Evolutionary conservation across 2,329 filamentous ascomycete species (phyloP), one percentile per base, ranked within the genome.

Genomic region (Arthrobotrys sphaeroides): DNA sequence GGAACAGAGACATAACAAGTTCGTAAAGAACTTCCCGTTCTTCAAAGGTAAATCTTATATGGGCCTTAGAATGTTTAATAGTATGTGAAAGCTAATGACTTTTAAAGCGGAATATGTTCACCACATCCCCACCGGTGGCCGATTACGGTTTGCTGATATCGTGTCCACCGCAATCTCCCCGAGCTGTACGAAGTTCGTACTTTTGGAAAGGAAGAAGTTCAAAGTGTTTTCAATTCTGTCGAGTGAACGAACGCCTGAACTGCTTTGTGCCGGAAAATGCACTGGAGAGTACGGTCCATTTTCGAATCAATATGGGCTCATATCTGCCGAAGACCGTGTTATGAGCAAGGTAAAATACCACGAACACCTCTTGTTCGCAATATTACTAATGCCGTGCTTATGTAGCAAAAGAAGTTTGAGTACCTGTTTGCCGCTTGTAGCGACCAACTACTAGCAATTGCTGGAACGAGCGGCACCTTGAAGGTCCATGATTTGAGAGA

Each of bases 191-290:
- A 77, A 67, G 40, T 72, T 77, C 20, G 73, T 59, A 7, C 73
- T 77, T 12, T 12, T 77, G 16, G 73, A 77, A 47, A 31, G 51
- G 43, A 77, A 77, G 28, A 77, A 77, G 22, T 77, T 72, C 24
- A 77, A 77, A 49, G 73, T 77, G 9, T 77, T 70, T 26, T 77
- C 73, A 7, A 77, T 77, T 18, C 43, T 77, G 42, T 45, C 73
- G 20, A 77, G 73, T 24, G 73, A 77, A 10, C 72, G 57, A 49
- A 77, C 45, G 13, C 73, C 73, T 1, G 73, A 77, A 28, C 28
- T 77, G 16, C 51, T 77, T 4, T 77, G 73, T 51, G 59, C 59
- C 12, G 73, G 73, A 26, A 77, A 72, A 40, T 53, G 36, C 26
- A 72, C 66, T 42, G 73, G 73, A 5, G 73, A 75, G 47, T 77